phyloP scores from a whole-genome alignment of 257 asterid genomes.

The Echium plantagineum region DNA sequence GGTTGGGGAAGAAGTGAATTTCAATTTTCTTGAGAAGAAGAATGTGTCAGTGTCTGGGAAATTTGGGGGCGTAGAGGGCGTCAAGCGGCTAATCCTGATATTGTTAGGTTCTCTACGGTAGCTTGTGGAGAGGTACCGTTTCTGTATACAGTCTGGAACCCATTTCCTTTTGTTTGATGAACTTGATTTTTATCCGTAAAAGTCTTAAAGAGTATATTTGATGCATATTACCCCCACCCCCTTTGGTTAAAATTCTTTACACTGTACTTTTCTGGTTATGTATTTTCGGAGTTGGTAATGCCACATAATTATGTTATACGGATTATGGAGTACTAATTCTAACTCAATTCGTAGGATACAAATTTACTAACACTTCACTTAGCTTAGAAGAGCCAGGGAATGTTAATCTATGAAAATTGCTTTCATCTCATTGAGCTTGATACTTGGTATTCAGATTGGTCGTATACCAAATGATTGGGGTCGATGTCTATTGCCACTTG shows the following conservation, averaged over 20 bases:
- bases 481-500: slow-evolving; percentile 81
- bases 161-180: no score
- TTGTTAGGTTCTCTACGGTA: slow-evolving; percentile 73
- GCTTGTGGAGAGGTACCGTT: slow-evolving; percentile 65
- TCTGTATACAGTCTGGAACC: not conserved
- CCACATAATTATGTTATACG: not conserved
- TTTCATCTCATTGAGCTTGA: slow-evolving; percentile 3
- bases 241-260: no score
- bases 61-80: slow-evolving; percentile 64
- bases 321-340: no score
- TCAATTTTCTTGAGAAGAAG: slow-evolving; percentile 56
- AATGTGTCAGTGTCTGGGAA: slow-evolving; percentile 45
- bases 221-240: no score
- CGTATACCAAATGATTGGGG: slow-evolving; percentile 98
- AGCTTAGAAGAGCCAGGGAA: not conserved
- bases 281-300: not conserved
- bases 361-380: no score
- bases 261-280: not conserved
- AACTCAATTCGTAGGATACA: not conserved
- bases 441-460: slow-evolving; percentile 54
- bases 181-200: no score
- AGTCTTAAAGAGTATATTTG: no score
- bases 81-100: slow-evolving; percentile 51
- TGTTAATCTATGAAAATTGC: not conserved
- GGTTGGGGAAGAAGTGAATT: slow-evolving; percentile 58